Percentiles rank a stretch among this genome's conserved stretches.
Evolutionary conservation across 441 rosid genomes (phyloP).

Genomic region (Geranium incanum): DNA sequence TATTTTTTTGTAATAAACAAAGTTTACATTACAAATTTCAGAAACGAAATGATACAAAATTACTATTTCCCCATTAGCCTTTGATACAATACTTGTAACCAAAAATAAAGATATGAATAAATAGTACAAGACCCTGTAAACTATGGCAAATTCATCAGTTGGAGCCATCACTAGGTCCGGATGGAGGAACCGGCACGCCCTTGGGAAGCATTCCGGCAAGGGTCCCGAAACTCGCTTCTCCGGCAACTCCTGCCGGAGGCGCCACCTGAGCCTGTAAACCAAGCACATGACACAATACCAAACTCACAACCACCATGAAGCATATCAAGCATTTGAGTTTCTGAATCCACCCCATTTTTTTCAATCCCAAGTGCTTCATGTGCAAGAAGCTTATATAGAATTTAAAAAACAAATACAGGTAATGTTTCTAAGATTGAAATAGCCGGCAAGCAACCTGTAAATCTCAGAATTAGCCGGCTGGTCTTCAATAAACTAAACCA

Average conservation of each 20-base stretch:
- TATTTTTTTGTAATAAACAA: no score
- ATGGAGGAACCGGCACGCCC: conserved; percentile 45
- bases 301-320: conserved; percentile 18
- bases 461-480: conserved; percentile 15
- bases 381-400: background rate
- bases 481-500: background rate
- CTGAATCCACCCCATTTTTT: conserved; percentile 17
- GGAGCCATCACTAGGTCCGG: conserved; percentile 42
- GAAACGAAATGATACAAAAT: no score
- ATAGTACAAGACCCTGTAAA: no score
- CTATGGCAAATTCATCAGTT: conserved; percentile 19
- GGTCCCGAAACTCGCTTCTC: conserved; percentile 15
- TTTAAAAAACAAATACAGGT: background rate
- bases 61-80: no score
- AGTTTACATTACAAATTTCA: no score
- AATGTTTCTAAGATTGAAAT: conserved; percentile 1
- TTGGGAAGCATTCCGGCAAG: conserved; percentile 36
- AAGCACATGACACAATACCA: conserved; percentile 13
- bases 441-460: conserved; percentile 23
- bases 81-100: no score
- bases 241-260: conserved; percentile 11
- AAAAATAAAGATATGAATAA: no score
- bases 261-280: conserved; percentile 23
- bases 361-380: background rate
- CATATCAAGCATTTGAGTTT: conserved; percentile 14